Evolutionary conservation across 2,329 filamentous ascomycete genomes (phyloP), one percentile per base, ranked within the genome.

Genomic region (Didymella pinodella): DNA sequence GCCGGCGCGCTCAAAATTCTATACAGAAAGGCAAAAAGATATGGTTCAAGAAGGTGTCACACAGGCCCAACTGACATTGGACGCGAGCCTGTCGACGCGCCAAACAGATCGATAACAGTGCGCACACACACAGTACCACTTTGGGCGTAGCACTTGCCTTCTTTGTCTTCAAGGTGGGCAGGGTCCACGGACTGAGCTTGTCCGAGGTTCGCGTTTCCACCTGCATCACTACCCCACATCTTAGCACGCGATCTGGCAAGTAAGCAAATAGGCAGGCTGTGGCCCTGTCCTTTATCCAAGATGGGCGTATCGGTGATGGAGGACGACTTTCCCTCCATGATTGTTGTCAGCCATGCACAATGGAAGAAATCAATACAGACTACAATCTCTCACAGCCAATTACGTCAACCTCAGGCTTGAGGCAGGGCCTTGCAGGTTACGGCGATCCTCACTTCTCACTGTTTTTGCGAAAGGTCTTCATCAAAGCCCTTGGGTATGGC

Each of bases 361-460:
- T 59, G 56, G 32, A 40, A 54, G 56, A 54, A 20, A 47, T 18
- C 40, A 52, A 48, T 43, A 28, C 49, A 22, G 82, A 90, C 73
- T 90, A 90, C 67, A 80, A 89, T 67, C 82, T 90, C 16, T 78
- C 79, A 18, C 79, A 72, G 1, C 82, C 86, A 1, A 83, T 90
- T 52, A 77, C 81, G 31, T 56, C 53, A 11, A 48, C 61, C 20
- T 55, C 79, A 0, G 88, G 88, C 7, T 79, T 91, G 29, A 83
- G 87, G 7, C 86, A 87, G 65, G 86, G 86, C 1, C 82, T 91
- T 1, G 84, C 88, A 2, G 86, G 85, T 0, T 92, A 92, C 65
- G 90, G 90, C 44, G 90, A 92, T 65, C 81, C 88, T 7, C 89
- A 91, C 75, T 92, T 92, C 78, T 89, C 88, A 0, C 82, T 92